Percentiles rank a stretch among this genome's conserved stretches.
phyloP scores from a whole-genome alignment of 768 basidiomycete species.

The Multifurca ochricompacta region DNA sequence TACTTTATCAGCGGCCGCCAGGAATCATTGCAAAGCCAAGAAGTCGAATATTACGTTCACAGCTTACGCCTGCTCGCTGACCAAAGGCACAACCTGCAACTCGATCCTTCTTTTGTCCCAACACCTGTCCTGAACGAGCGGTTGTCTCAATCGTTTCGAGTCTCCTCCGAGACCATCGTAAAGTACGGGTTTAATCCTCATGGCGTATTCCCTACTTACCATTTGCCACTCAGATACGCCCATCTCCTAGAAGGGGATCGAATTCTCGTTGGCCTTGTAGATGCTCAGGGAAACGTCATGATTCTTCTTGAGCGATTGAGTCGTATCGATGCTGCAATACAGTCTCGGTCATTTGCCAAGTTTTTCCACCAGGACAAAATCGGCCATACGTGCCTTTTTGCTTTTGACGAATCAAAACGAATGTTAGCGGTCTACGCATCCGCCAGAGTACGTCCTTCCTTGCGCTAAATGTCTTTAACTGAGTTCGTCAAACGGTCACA shows the following conservation, averaged over 20 bases:
- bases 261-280: conserved; percentile 11
- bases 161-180: conserved; percentile 1
- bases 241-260: conserved; percentile 16
- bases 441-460: conserved; percentile 30
- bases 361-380: conserved; percentile 39
- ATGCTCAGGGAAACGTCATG: conserved; percentile 7
- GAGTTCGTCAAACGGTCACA: background rate
- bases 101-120: conserved; percentile 15
- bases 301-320: conserved; percentile 10
- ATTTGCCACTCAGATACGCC: background rate
- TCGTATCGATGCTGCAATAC: conserved; percentile 3
- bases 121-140: conserved; percentile 1
- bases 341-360: background rate
- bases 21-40: conserved; percentile 9
- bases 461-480: background rate
- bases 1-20: conserved; percentile 9
- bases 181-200: background rate
- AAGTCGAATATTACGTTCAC: conserved; percentile 9
- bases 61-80: conserved; percentile 6
- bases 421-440: conserved; percentile 42
- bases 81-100: conserved; percentile 11
- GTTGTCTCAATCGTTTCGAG: conserved; percentile 7
- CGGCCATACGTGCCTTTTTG: conserved; percentile 37
- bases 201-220: background rate
- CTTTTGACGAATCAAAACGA: conserved; percentile 47